Conservation (phyloP, 1,139 yeast genomes). For the Pichia sp. region DNA sequence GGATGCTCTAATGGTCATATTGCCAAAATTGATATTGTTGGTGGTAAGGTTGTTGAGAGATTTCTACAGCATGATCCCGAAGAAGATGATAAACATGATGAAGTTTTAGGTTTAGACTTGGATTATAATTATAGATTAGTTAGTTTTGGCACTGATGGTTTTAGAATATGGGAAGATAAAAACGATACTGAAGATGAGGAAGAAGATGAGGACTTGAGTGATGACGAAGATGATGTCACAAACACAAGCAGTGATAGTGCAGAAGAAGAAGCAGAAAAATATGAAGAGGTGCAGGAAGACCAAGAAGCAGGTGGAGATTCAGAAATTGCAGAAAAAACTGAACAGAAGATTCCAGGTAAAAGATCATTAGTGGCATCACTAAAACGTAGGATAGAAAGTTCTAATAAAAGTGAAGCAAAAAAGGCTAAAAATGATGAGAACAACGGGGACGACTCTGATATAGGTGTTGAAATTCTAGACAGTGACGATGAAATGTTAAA, state of each 20-base stretch:
- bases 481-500: conserved; percentile 12
- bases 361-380: conserved; percentile 2
- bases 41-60: conserved; percentile 58
- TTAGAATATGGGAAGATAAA: conserved; percentile 59
- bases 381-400: conserved; percentile 13
- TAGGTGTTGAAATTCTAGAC: conserved; percentile 15
- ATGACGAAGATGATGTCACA: conserved; percentile 21
- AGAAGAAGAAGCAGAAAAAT: conserved; percentile 2
- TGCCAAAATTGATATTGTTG: conserved; percentile 57
- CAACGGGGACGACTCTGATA: conserved; percentile 10
- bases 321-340: conserved; percentile 15
- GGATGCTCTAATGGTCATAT: conserved; percentile 83
- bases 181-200: conserved; percentile 15
- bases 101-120: conserved; percentile 65
- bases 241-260: conserved; percentile 7
- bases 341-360: conserved; percentile 11
- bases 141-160: conserved; percentile 74
- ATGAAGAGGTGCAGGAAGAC: conserved; percentile 7
- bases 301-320: conserved; percentile 16
- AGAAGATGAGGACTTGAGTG: conserved; percentile 5
- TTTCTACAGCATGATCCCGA: conserved; percentile 55
- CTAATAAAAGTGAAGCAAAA: background rate
- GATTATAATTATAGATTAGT: conserved; percentile 74
- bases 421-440: background rate
- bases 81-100: conserved; percentile 28